Base-by-base conservation (phyloP, 371 early-diverging fungal genomes). In the Mucor piriformis region DNA sequence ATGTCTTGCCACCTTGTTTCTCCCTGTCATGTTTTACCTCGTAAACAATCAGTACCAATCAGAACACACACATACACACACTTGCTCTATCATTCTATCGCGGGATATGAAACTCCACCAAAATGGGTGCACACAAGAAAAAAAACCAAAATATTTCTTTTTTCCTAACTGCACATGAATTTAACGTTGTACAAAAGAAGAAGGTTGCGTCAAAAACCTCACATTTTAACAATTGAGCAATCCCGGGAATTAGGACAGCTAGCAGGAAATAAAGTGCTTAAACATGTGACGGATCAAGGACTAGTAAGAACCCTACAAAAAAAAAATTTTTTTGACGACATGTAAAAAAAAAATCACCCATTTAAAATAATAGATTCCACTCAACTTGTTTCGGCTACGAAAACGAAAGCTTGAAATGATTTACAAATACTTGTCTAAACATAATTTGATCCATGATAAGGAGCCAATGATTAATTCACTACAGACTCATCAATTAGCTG, bases 401-500 rank as follows among this genome's bases (percentile, higher is more conserved):
- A 67, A 67, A 50, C 29, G 62, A 18, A 67, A 67, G 18, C 16
- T 67, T 10, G 67, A 67, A 32, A 43, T 25, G 1, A 62, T 67
- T 5, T 62, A 57, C 27, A 27, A 24, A 2, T 67, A 67, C 33
- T 38, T 67, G 13, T 18, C 12, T 6, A 23, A 18, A 0, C 67
- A 62, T 29, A 49, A 50, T 25, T 50, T 67, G 11, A 38, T 54
- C 8, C 67, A 67, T 50, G 43, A 62, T 21, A 61, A 57, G 47
- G 34, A 56, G 21, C 57, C 61, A 34, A 10, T 16, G 6, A 47
- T 56, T 18, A 54, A 58, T 6, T 25, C 50, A 16, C 23, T 67
- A 29, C 62, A 62, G 44, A 67, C 67, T 6, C 67, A 67, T 50
- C 62, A 62, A 27, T 32, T 67, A 16, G 67, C 59, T 6, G 59